Percentiles rank a stretch among this genome's conserved stretches.
These are phyloP conservation scores for Lasiodiplodia sp. DNA, from an alignment of 2,329 filamentous ascomycete genomes.

Conservation along the genomic window DNA sequence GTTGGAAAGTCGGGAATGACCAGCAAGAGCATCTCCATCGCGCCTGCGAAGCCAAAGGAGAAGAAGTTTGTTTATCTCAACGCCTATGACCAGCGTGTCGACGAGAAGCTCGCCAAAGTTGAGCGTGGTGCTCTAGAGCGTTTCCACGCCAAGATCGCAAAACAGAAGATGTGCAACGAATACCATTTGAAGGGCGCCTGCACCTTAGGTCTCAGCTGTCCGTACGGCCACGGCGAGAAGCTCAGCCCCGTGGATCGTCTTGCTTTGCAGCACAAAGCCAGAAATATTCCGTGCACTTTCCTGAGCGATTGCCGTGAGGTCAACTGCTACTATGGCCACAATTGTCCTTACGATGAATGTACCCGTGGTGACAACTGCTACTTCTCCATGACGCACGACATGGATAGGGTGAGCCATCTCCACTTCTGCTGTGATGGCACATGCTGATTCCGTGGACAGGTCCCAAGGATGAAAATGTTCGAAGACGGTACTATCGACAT, in stretches of 20 bases:
- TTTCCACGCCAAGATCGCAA: slow-evolving; percentile 39
- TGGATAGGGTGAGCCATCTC: slow-evolving; percentile 39
- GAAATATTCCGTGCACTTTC: slow-evolving; percentile 41
- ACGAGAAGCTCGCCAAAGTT: slow-evolving; percentile 44
- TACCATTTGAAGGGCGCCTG: slow-evolving; percentile 48
- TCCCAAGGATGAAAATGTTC: slow-evolving; percentile 28
- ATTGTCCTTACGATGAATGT: slow-evolving; percentile 40
- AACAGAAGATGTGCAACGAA: slow-evolving; percentile 47
- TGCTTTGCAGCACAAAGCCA: slow-evolving; percentile 46
- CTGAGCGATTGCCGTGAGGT: slow-evolving; percentile 39
- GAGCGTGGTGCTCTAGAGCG: slow-evolving; percentile 39
- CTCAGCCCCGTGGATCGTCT: slow-evolving; percentile 42
- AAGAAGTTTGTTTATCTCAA: slow-evolving; percentile 52
- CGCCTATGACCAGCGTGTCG: slow-evolving; percentile 51
- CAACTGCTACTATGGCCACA: slow-evolving; percentile 46
- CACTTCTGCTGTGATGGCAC: neutral
- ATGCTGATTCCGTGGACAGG: slow-evolving; percentile 6
- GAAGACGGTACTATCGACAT: slow-evolving; percentile 31
- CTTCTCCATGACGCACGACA: slow-evolving; percentile 43
- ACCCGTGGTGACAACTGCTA: slow-evolving; percentile 41
- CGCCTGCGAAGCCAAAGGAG: slow-evolving; percentile 39
- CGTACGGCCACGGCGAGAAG: slow-evolving; percentile 44
- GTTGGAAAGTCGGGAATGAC: slow-evolving; percentile 74
- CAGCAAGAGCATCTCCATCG: slow-evolving; percentile 77
- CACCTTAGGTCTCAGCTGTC: slow-evolving; percentile 41